These are phyloP conservation scores for Pyrenula aspistea DNA, from an alignment of 495 filamentous ascomycete species.

Conservation along the genomic window DNA sequence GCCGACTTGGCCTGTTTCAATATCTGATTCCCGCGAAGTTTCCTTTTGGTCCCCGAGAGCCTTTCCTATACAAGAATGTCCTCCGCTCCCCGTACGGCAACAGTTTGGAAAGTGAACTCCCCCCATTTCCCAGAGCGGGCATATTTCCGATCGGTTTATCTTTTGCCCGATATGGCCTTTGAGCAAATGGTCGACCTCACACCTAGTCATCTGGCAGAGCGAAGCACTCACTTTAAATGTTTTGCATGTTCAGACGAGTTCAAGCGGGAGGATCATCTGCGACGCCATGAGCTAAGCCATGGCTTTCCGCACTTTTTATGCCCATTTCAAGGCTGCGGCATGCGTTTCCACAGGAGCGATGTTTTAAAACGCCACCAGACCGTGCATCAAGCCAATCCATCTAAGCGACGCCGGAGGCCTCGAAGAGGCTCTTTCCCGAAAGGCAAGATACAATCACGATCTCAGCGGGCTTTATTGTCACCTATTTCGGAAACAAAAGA, in stretches of 20 bases:
- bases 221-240: neutral
- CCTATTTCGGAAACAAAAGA: neutral
- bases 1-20: neutral
- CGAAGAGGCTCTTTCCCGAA: constrained; percentile 86
- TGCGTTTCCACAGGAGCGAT: neutral
- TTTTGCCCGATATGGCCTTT: neutral
- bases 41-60: neutral
- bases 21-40: neutral
- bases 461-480: neutral
- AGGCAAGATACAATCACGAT: constrained; percentile 78
- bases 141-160: neutral
- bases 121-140: neutral
- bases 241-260: neutral
- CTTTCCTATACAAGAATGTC: neutral
- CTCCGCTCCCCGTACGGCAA: neutral
- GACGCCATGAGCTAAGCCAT: neutral
- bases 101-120: neutral
- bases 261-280: neutral
- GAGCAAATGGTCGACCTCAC: neutral
- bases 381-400: neutral
- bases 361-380: neutral
- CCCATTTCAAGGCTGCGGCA: neutral
- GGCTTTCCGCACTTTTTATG: neutral
- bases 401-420: constrained; percentile 62
- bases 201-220: neutral